phyloP scores from a whole-genome alignment of 495 filamentous ascomycete species.

The Lophiostoma macrostomum region DNA sequence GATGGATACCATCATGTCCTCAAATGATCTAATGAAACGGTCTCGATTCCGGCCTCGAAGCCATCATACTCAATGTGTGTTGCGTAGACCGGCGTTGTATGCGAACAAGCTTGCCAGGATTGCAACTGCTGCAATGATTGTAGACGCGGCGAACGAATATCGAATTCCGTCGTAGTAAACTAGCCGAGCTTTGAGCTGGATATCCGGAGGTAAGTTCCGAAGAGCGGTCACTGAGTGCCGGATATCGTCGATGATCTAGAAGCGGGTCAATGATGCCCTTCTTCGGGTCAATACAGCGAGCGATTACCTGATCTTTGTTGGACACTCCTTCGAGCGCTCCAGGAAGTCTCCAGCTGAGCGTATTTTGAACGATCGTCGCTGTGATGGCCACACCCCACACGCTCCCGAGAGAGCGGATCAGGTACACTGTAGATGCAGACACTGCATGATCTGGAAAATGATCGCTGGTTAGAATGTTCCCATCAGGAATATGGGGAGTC shows the following conservation, averaged over 20 bases:
- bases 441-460: conserved; percentile 57
- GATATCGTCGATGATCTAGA: conserved; percentile 52
- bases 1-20: no score
- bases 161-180: conserved; percentile 59
- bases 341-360: conserved; percentile 55
- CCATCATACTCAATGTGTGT: conserved; percentile 6
- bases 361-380: conserved; percentile 62
- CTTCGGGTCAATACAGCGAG: neutral
- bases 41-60: no score
- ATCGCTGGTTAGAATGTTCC: neutral
- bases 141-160: conserved; percentile 54
- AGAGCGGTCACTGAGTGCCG: conserved; percentile 59
- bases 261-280: neutral
- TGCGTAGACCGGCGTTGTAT: conserved; percentile 8
- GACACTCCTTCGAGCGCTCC: conserved; percentile 59
- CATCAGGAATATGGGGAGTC: no score
- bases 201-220: conserved; percentile 52
- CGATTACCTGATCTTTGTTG: conserved; percentile 53
- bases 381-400: conserved; percentile 65
- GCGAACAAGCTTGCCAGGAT: conserved; percentile 53
- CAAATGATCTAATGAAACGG: no score
- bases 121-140: conserved; percentile 50
- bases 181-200: conserved; percentile 57
- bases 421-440: conserved; percentile 60
- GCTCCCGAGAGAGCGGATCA: conserved; percentile 60